Evolutionary conservation across 305 asterid species (phyloP), one percentile per base, ranked within the genome.

Genomic region (Euphrasia arctica): DNA sequence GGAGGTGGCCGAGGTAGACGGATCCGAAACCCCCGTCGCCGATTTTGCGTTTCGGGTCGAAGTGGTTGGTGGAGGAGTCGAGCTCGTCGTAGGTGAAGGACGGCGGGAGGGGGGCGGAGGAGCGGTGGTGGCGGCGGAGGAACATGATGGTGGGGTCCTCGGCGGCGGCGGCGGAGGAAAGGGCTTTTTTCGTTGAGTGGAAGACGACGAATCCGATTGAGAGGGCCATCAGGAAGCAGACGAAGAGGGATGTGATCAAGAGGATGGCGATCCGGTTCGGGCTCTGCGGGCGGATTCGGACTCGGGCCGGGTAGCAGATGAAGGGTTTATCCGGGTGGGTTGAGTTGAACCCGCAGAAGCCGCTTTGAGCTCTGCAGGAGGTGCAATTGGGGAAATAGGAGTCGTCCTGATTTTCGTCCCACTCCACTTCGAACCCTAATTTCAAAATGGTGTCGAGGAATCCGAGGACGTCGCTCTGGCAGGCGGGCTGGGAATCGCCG

Each of bases 1-100:
- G 67, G 49, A 91, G 95, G 57, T 89, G 91, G 15, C 91, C 95
- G 49, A 92, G 70, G 15, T 73, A 92, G 22, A 92, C 98, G 0
- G 96, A 85, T 1, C 98, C 98, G 57, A 92, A 92, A n/a, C 98
- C 98, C 0, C 98, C 98, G 14, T 89, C 95, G 1, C 98, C 98
- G 54, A 92, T 82, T 64, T 89, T 92, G 14, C 96, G 83, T 62
- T 84, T 87, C 1, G 69, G 72, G 59, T 89, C 98, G 75, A 92
- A 92, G 15, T 72, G 80, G 54, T 83, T 83, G 5, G 98, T 89
- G 22, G 98, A 84, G 13, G 74, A 22, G 3, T 75, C 86, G 42
- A 92, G 93, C 74, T 89, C 98, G 49, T 92, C 98, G 70, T 85
- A 92, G 69, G 87, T 75, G 79, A 89, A 92, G 1, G 82, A 89